Base-by-base conservation (phyloP, 176 grass and related monocot species). In the Bromus sterilis region DNA sequence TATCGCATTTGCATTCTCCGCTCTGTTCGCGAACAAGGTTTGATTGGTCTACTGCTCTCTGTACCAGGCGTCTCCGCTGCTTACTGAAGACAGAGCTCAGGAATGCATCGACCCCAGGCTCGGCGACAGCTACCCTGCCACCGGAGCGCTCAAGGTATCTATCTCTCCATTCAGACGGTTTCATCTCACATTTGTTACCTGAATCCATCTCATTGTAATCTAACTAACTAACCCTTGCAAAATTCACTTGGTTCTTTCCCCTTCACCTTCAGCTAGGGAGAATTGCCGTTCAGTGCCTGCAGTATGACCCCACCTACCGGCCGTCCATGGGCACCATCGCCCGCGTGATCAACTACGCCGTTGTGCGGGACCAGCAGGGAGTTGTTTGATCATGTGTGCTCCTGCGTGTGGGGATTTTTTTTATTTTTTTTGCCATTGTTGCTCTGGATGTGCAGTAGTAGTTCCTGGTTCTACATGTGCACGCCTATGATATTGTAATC, bases 301-400 rank as follows among this genome's bases (percentile, higher is more conserved):
- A 71, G 48, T 89, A 91, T 28, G 89, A 89, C 20, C 81, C 89
- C 3, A 13, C 12, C 18, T 71, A 64, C 70, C 64, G 89, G 58
- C 89, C 86, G n/a, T 67, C 79, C 64, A 91, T 89, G 86, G 85
- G 89, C 78, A 87, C 77, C 55, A 57, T 91, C 30, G 86, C 86
- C 61, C 66, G 80, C 23, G 84, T 88, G 6, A 84, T 91, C 84
- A 76, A 91, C 75, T 91, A 81, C 48, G 85, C 84, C 53, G 89
- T 91, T n/a, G 48, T 86, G 30, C 85, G 53, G 36, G 81, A 88
- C 53, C 85, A 88, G 56, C 74, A 87, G 66, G 87, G 87, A 43
- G 83, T 89, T 5, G 83, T 86, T 56, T 89, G 82, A 85, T 78
- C 32, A 28, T 20, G 36, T 42, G n/a, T n/a, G n/a, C n/a, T n/a